Base-by-base conservation (phyloP, 495 filamentous ascomycete species). In the Penicillium soppii region DNA sequence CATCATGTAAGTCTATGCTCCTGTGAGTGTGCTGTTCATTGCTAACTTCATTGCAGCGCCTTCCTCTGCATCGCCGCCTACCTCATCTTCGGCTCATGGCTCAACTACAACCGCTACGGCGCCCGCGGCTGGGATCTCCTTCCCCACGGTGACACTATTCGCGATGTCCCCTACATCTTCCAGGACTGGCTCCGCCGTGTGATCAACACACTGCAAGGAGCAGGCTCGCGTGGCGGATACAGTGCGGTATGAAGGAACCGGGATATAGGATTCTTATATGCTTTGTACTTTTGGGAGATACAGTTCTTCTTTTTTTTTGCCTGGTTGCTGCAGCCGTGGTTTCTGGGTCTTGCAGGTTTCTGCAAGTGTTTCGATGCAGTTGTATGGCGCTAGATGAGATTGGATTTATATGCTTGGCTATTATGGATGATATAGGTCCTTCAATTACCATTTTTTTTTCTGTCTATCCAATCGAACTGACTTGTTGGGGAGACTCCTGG, bases 91-190 rank as follows among this genome's bases (percentile, higher is more conserved):
- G 91, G 91, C 62, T 95, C 91, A 19, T 98, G 94, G 94, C 85
- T 97, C 57, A 97, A 97, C 75, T 97, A 97, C 79, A 97, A 90
- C 76, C 90, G 91, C 50, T 95, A 95, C 66, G 92, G 91, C 21
- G 91, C 91, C 36, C 80, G 94, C 17, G 94, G 94, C 47, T 97
- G 91, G 94, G 94, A 97, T 57, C 80, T 97, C 10, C 79, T 97
- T 9, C 94, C 94, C 0, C 95, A 97, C 66, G 84, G 88, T 47
- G 94, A 98, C 67, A 88, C 89, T 10, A 86, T 98, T 59, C 83
- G 92, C 44, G 94, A 98, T 54, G 61, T 97, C 3, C 95, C 94
- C 7, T 98, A 97, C 63, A 75, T 98, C 33, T 70, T 96, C 47
- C 89, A 90, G 70, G 94, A 98, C 69, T 97, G 88, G 85, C 71